These are phyloP conservation scores for Tagetes erecta DNA, from an alignment of 129 eudicot species.

Conservation along the genomic window DNA sequence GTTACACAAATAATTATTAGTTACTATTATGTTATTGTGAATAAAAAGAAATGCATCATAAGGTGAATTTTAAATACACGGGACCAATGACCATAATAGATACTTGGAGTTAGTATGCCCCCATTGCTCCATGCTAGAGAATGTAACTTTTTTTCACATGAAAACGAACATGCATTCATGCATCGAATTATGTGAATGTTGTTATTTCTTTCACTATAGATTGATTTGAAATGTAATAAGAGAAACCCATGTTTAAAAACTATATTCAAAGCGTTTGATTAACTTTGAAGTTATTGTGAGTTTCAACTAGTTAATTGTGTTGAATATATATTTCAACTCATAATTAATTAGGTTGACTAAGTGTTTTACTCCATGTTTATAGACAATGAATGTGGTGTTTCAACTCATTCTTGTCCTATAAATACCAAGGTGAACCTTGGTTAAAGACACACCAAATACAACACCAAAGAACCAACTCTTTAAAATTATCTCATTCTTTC, in stretches of 20 bases:
- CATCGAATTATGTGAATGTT: background rate
- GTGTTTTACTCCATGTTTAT: too few species aligned
- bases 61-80: background rate
- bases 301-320: too few species aligned
- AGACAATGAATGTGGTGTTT: too few species aligned
- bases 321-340: too few species aligned
- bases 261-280: background rate
- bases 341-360: too few species aligned
- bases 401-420: too few species aligned
- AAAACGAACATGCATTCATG: background rate
- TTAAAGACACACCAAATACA: too few species aligned
- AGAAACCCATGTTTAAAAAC: background rate
- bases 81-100: background rate
- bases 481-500: too few species aligned
- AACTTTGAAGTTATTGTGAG: too few species aligned
- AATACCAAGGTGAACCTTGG: too few species aligned
- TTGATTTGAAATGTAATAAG: background rate
- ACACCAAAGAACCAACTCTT: too few species aligned
- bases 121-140: constrained; percentile 5
- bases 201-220: background rate
- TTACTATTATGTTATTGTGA: background rate
- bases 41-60: background rate
- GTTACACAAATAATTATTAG: background rate
- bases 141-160: background rate
- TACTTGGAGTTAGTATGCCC: background rate